A percentile compares a stretch with the other conserved stretches of the same genome.
phyloP scores from a whole-genome alignment of 441 rosid genomes.

The Pelargonium fulgidum region DNA sequence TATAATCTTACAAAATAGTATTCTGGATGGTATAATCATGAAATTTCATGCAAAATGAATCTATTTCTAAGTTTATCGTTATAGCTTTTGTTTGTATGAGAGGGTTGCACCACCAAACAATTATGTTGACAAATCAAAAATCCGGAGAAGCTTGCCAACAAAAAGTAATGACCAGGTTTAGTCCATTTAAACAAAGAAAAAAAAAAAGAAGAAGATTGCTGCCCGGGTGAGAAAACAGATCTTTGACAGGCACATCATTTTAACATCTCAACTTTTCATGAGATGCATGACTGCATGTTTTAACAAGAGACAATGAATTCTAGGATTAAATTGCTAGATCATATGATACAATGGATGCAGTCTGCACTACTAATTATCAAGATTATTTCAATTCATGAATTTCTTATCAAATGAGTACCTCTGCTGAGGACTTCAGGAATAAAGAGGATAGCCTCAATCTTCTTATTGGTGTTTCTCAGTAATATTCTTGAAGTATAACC shows the following conservation, averaged over 20 bases:
- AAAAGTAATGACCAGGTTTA: no score
- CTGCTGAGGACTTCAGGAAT: no score
- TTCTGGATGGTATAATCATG: neutral
- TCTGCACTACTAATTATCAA: neutral
- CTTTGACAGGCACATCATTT: no score
- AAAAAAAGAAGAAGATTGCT: no score
- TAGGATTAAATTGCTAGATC: constrained; percentile 7
- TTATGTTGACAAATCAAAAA: neutral
- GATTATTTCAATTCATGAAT: neutral
- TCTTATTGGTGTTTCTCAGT: no score
- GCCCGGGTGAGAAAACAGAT: no score
- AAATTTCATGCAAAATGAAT: neutral
- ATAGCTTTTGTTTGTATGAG: neutral
- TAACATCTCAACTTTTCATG: neutral
- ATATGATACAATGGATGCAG: neutral
- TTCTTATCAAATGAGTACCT: no score
- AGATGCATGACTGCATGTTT: neutral
- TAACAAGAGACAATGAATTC: neutral
- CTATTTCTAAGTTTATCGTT: neutral
- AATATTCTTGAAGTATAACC: neutral
- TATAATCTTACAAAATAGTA: neutral
- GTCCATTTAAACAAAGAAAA: no score
- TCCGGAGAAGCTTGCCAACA: no score
- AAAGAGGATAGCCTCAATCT: no score
- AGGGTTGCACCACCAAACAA: neutral